Base-by-base conservation (phyloP, 306 rosid species). In the Bauhinia variegata region DNA sequence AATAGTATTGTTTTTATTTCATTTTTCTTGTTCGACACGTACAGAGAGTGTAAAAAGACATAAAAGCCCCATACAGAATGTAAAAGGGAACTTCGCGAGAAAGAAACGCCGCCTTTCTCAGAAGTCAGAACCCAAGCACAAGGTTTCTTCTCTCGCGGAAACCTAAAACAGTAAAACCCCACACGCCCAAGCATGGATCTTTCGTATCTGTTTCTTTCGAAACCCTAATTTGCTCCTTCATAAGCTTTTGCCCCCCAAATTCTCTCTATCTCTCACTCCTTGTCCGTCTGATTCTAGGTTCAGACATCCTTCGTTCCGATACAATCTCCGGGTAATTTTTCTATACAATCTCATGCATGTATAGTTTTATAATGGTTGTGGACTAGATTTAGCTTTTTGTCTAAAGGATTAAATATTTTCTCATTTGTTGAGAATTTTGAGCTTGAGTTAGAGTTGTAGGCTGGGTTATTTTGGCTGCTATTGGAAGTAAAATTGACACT, bases 131-230 rank as follows among this genome's bases (percentile, higher is more conserved):
- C 47, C 23, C 10, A 74, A 36, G 50, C 46, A 8, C 8, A 11
- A 7, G 17, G 28, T 65, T n/a, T 18, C 9, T 37, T 9, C 46
- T 0, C 6, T 8, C 28, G 11, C 2, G 63, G 72, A 80, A 72
- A 82, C 85, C 85, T 23, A 23, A 23, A 23, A 23, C 28, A 23
- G 28, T 76, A 81, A 75, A 60, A 37, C 62, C 74, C 63, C 66
- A 10, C 49, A 10, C 12, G 8, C 11, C 11, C 8, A 8, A n/a
- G 54, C 67, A 32, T 18, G 33, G 56, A 58, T 70, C 44, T 65
- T 46, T 59, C 74, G 15, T 53, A 47, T 65, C 17, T 43, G n/a
- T 55, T 14, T 23, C 53, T 37, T 15, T 65, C 44, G 31, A 54
- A 64, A 70, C 68, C 68, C 75, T 69, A 58, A 65, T 34, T 31